These are phyloP conservation scores for Wallacemonas collosoma DNA, from an alignment of 208 protist genomes.

Conservation along the genomic window DNA sequence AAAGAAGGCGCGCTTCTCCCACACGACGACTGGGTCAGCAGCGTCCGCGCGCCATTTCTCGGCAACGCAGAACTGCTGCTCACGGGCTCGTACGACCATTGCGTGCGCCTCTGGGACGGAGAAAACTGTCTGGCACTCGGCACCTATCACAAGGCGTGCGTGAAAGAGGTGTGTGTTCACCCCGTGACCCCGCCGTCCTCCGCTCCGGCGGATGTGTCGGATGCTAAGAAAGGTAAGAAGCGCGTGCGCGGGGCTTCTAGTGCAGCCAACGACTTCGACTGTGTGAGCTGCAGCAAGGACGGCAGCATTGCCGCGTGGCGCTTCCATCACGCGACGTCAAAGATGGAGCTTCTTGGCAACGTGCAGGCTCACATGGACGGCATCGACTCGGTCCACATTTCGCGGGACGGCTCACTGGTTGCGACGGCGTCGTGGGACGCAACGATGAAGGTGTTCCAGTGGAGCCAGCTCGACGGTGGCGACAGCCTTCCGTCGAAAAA, in stretches of 20 bases:
- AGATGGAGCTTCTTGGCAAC: conserved; percentile 53
- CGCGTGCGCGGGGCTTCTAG: conserved; percentile 22
- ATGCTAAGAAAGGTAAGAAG: conserved; percentile 8
- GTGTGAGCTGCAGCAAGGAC: conserved; percentile 77
- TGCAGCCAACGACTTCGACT: conserved; percentile 53
- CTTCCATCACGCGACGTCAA: conserved; percentile 33
- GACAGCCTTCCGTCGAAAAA: conserved; percentile 54
- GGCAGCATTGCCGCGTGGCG: conserved; percentile 70
- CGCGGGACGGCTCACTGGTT: conserved; percentile 47
- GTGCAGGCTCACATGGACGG: conserved; percentile 68
- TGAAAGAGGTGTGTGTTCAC: conserved; percentile 77
- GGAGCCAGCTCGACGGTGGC: conserved; percentile 38
- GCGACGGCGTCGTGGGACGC: conserved; percentile 80
- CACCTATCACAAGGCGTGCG: conserved; percentile 65
- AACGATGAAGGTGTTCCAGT: conserved; percentile 79
- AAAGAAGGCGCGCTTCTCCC: conserved; percentile 81
- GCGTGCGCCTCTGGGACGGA: conserved; percentile 79
- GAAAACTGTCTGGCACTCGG: conserved; percentile 74
- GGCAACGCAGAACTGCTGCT: conserved; percentile 62
- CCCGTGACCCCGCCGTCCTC: conserved; percentile 21
- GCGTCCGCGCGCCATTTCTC: conserved; percentile 59
- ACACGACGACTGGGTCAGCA: conserved; percentile 90
- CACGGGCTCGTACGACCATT: conserved; percentile 82
- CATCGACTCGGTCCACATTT: conserved; percentile 70
- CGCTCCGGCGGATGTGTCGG: neutral